phyloP scores from a whole-genome alignment of 1,284 basidiomycete genomes.

The Pascua guehoae region DNA sequence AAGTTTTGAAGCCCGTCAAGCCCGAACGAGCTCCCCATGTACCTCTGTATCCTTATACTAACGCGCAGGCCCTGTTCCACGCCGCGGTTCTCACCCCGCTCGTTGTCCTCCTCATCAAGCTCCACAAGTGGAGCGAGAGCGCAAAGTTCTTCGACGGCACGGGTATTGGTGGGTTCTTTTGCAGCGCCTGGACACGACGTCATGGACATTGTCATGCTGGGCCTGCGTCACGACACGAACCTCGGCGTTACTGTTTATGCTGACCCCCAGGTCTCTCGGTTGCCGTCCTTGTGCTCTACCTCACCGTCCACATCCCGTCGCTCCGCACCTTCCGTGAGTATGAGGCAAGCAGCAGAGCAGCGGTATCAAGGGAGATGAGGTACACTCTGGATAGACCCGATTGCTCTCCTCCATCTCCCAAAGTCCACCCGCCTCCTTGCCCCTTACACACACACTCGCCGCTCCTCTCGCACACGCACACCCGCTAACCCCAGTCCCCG shows the following conservation, averaged over 20 bases:
- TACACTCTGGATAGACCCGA: too few species aligned
- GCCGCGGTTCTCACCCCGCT: slow-evolving; percentile 72
- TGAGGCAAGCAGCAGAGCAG: too few species aligned
- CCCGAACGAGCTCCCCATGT: too few species aligned
- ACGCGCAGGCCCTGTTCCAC: slow-evolving; percentile 69
- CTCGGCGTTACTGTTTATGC: too few species aligned
- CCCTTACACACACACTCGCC: too few species aligned
- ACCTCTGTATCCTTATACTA: not conserved
- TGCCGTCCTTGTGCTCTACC: slow-evolving; percentile 70
- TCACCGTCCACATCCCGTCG: slow-evolving; percentile 70
- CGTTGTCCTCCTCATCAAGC: slow-evolving; percentile 67
- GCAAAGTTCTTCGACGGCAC: slow-evolving; percentile 89
- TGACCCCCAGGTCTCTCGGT: slow-evolving; percentile 62
- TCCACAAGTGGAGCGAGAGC: slow-evolving; percentile 80
- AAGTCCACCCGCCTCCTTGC: too few species aligned
- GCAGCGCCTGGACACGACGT: too few species aligned
- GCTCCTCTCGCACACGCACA: not conserved
- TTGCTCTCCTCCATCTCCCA: too few species aligned
- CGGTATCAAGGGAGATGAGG: not conserved
- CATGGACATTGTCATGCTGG: too few species aligned
- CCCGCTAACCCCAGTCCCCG: slow-evolving; percentile 28
- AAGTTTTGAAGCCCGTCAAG: too few species aligned
- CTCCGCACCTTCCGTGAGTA: slow-evolving; percentile 59
- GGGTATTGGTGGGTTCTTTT: slow-evolving; percentile 60
- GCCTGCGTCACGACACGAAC: too few species aligned